Evolutionary conservation across 2,329 filamentous ascomycete species (phyloP), one percentile per base, ranked within the genome.

Genomic region (Microsporum canis): DNA sequence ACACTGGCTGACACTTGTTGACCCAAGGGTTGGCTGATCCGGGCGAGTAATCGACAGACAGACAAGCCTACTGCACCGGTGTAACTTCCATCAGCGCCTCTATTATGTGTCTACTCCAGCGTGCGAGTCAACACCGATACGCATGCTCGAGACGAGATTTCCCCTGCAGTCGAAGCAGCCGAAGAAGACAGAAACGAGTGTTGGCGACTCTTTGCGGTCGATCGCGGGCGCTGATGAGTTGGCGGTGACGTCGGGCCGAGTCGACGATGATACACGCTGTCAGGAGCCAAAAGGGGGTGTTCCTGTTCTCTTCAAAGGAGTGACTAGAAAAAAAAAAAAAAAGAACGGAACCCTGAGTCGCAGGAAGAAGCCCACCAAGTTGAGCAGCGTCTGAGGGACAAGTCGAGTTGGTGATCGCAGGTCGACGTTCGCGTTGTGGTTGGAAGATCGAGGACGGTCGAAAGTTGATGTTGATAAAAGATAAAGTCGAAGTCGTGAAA

Each of bases 1-100:
- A 17, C 17, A 17, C 17, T 17, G 17, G 17, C 17, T 23, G 17
- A 23, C 17, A 23, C 17, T 23, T 23, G 17, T 23, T 23, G 17
- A 23, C 17, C 17, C 17, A 23, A 47, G 12, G 6, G n/a, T 14
- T 47, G 43, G 23, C 43, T 47, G 43, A 47, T 47, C 43, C 6
- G 23, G 43, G 43, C 43, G 12, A 47, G 43, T 17, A 27, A 5
- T 23, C 14, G 36, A 39, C 10, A 39, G 39, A 43, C 5, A 43
- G 39, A 43, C 39, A 43, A 34, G 58, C 58, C 41, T 27, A 55
- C 17, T 17, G 29, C 45, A 39, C 31, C 14, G 33, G 47, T 45
- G 57, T 38, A 43, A 43, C 58, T 57, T 58, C 61, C 61, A 62
- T 62, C 45, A 53, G 58, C 61, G 61, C 61, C 43, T 23, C 17